These are phyloP conservation scores for Anisodus acutangulus DNA, from an alignment of 257 asterid genomes.

Conservation along the genomic window DNA sequence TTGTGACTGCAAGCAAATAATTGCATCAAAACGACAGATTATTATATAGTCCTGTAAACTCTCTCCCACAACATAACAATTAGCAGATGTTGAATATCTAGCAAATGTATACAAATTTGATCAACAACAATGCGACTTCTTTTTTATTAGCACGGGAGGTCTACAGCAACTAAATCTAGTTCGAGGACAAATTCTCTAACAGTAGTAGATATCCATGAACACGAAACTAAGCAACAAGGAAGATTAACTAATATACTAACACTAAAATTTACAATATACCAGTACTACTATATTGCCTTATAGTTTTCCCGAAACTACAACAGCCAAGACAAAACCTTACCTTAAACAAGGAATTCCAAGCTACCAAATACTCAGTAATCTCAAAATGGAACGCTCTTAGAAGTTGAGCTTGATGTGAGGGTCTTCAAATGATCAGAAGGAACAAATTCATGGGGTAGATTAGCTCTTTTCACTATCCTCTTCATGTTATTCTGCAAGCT, in stretches of 20 bases:
- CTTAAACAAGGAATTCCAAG: background rate
- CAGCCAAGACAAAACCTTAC: slow-evolving; percentile 27
- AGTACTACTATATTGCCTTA: background rate
- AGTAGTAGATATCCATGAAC: slow-evolving; percentile 17
- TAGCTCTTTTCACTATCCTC: slow-evolving; percentile 83
- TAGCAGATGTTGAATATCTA: background rate
- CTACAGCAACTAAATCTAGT: background rate
- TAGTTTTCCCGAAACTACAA: background rate
- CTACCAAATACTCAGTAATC: background rate
- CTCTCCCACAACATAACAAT: background rate
- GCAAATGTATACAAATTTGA: background rate
- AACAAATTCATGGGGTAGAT: slow-evolving; percentile 77
- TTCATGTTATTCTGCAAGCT: slow-evolving; percentile 88
- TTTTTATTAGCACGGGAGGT: slow-evolving; percentile 4
- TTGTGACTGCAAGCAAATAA: background rate
- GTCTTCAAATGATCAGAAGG: slow-evolving; percentile 78
- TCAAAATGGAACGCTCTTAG: slow-evolving; percentile 92
- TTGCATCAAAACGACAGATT: background rate
- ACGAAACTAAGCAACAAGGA: background rate
- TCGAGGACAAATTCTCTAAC: slow-evolving; percentile 12
- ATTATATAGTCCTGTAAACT: background rate
- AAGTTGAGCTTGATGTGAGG: slow-evolving; percentile 67
- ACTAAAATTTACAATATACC: slow-evolving; percentile 4
- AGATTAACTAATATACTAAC: background rate
- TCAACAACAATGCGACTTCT: background rate